Conservation (phyloP, 768 basidiomycete species). For the Kwoniella sp. region DNA sequence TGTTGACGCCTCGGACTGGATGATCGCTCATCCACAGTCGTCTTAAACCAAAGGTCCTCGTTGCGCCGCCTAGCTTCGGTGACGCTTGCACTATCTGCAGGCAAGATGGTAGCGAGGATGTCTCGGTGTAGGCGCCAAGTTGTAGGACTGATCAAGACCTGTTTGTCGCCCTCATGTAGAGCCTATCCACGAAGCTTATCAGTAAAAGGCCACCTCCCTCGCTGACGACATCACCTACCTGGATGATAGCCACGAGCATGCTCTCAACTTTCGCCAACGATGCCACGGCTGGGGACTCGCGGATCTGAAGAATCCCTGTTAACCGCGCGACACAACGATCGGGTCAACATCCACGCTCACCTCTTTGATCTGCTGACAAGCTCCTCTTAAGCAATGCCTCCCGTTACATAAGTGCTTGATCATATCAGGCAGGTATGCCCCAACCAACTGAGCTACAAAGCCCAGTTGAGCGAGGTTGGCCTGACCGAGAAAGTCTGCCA, state of each 20-base stretch:
- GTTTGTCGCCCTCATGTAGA: constrained; percentile 18
- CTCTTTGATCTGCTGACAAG: constrained; percentile 32
- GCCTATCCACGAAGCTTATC: neutral
- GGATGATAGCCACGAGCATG: constrained; percentile 22
- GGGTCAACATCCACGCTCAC: constrained; percentile 10
- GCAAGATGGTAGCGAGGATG: constrained; percentile 3
- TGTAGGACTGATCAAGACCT: constrained; percentile 27
- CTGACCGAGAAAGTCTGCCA: constrained; percentile 22
- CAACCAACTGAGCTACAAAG: constrained; percentile 32
- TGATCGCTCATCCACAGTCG: constrained; percentile 15
- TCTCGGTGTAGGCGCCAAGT: constrained; percentile 24
- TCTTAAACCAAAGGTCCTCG: constrained; percentile 21
- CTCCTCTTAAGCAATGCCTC: constrained; percentile 25
- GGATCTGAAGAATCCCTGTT: constrained; percentile 16
- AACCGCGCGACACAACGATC: neutral
- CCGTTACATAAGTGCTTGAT: constrained; percentile 25
- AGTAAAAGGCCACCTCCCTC: neutral
- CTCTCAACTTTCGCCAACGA: constrained; percentile 18
- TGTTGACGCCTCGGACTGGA: constrained; percentile 40
- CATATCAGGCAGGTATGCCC: constrained; percentile 29
- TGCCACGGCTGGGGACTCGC: constrained; percentile 14
- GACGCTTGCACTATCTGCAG: neutral
- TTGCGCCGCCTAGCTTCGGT: constrained; percentile 18
- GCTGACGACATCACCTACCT: constrained; percentile 5
- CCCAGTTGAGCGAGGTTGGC: constrained; percentile 41